Conservation (phyloP, 306 rosid species). For the Nissolia schottii region DNA sequence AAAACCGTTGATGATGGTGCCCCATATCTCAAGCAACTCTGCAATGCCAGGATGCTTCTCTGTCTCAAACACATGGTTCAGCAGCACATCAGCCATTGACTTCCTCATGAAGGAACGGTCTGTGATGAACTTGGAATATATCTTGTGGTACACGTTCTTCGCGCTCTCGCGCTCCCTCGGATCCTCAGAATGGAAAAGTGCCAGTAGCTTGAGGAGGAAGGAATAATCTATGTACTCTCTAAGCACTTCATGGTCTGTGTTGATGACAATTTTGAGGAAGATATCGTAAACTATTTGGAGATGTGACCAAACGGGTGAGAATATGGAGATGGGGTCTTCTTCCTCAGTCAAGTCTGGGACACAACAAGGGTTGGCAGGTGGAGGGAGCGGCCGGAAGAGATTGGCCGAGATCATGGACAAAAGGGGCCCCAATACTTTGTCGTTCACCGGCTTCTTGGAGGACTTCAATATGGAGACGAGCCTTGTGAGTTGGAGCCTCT, state of each 20-base stretch:
- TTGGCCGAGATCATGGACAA: slow-evolving; percentile 50
- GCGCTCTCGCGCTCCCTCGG: slow-evolving; percentile 67
- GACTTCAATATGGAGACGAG: slow-evolving; percentile 49
- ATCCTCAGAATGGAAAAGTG: slow-evolving; percentile 75
- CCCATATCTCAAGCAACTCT: slow-evolving; percentile 93
- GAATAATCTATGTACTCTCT: slow-evolving; percentile 29
- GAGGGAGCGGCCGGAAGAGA: slow-evolving; percentile 79
- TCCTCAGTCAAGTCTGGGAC: slow-evolving; percentile 46
- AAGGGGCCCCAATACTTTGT: slow-evolving; percentile 37
- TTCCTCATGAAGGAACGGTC: slow-evolving; percentile 71
- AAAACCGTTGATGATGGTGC: slow-evolving; percentile 78
- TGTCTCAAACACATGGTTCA: slow-evolving; percentile 60
- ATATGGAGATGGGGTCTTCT: slow-evolving; percentile 44
- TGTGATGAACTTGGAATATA: slow-evolving; percentile 51
- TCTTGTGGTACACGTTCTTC: slow-evolving; percentile 65
- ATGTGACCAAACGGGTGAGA: slow-evolving; percentile 61
- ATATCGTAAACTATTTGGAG: slow-evolving; percentile 67
- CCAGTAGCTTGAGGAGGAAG: slow-evolving; percentile 52
- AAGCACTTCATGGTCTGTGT: slow-evolving; percentile 38
- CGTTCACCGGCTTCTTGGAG: slow-evolving; percentile 39
- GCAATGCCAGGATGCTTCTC: slow-evolving; percentile 68
- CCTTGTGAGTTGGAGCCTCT: slow-evolving; percentile 49
- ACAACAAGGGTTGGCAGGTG: slow-evolving; percentile 37
- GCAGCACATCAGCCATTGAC: slow-evolving; percentile 57
- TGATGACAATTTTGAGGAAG: slow-evolving; percentile 46